Conservation (phyloP, 75 land plant genomes). For the Selaginella tamariscina region DNA sequence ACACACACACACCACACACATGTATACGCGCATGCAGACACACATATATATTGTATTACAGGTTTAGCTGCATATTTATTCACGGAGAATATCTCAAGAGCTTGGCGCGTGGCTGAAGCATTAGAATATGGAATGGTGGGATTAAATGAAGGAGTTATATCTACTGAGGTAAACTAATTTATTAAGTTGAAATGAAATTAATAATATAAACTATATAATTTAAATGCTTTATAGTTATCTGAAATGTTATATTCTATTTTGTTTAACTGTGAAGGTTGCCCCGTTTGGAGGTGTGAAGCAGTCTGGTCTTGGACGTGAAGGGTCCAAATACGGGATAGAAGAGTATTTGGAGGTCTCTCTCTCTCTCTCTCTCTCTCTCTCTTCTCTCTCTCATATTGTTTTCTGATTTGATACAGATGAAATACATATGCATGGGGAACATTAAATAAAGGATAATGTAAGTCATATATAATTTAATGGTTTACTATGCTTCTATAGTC, state of each 20-base stretch:
- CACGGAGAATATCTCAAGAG: slow-evolving; percentile 58
- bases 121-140: slow-evolving; percentile 98
- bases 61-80: slow-evolving; percentile 88
- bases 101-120: slow-evolving; percentile 93
- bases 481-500: too few species aligned
- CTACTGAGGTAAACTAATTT: slow-evolving; percentile 56
- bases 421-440: neutral
- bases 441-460: too few species aligned
- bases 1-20: too few species aligned
- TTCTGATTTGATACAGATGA: too few species aligned
- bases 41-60: too few species aligned
- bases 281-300: slow-evolving; percentile 96
- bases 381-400: too few species aligned
- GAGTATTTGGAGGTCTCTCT: slow-evolving; percentile 72
- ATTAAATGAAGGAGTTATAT: slow-evolving; percentile 85
- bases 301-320: slow-evolving; percentile 96
- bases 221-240: neutral
- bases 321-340: slow-evolving; percentile 94
- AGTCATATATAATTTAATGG: too few species aligned
- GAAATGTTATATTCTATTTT: neutral
- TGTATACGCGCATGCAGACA: too few species aligned
- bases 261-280: slow-evolving; percentile 52
- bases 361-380: neutral
- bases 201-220: neutral
- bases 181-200: neutral